These are phyloP conservation scores for Fraxinus sp. DNA, from an alignment of 305 asterid species.

Conservation along the genomic window DNA sequence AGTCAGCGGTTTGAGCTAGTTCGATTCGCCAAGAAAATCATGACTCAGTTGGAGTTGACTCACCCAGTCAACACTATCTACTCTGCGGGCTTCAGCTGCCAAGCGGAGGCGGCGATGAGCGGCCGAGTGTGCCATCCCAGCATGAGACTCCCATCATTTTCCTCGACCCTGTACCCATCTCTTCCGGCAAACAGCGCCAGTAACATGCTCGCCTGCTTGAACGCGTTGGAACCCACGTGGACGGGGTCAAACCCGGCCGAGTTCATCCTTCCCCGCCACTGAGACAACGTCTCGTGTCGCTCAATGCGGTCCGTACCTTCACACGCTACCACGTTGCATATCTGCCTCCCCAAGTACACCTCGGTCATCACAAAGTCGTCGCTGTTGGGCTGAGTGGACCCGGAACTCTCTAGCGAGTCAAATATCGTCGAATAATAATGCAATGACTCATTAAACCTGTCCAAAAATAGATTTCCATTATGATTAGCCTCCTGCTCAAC, in stretches of 20 bases:
- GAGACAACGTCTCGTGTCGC: conserved; percentile 63
- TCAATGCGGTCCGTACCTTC: conserved; percentile 68
- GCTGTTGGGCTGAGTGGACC: conserved; percentile 37
- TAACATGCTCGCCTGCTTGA: conserved; percentile 69
- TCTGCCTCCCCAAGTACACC: conserved; percentile 64
- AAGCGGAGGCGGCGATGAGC: conserved; percentile 64
- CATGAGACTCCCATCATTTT: conserved; percentile 65
- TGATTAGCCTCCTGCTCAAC: conserved; percentile 81
- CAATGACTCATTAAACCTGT: conserved; percentile 70
- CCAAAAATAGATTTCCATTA: conserved; percentile 53
- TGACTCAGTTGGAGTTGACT: conserved; percentile 18
- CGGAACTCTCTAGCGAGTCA: conserved; percentile 72
- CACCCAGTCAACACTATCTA: conserved; percentile 5
- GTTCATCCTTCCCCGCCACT: conserved; percentile 63
- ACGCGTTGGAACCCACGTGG: conserved; percentile 65
- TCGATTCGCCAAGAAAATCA: conserved; percentile 5
- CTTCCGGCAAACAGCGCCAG: conserved; percentile 67
- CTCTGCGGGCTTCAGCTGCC: conserved; percentile 41
- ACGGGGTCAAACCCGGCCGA: conserved; percentile 59
- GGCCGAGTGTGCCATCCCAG: conserved; percentile 75
- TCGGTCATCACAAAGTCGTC: conserved; percentile 71
- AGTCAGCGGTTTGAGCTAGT: conserved; percentile 25
- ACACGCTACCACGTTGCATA: conserved; percentile 75
- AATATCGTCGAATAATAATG: conserved; percentile 84
- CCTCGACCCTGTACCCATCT: conserved; percentile 67